Conservation (phyloP, 2,329 filamentous ascomycete genomes). For the Celoporthe dispersa region DNA sequence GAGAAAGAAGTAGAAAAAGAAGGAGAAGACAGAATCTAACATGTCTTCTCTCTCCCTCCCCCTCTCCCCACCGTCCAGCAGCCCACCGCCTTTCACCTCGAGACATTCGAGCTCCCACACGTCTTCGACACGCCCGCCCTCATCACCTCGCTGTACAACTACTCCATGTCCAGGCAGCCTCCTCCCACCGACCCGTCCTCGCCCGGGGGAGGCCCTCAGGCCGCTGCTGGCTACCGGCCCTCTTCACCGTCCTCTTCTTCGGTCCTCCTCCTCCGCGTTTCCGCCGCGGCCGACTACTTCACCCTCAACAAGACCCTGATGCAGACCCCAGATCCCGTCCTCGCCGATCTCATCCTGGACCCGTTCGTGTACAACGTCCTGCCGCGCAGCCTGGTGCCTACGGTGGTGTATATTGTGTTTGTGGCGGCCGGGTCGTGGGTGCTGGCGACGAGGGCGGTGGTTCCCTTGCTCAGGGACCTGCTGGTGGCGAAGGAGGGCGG, state of each 20-base stretch:
- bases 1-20: not conserved
- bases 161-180: conserved; percentile 57
- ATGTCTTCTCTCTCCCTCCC: conserved; percentile 22
- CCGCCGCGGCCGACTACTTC: conserved; percentile 83
- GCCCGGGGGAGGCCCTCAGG: not conserved
- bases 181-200: conserved; percentile 22
- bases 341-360: conserved; percentile 83
- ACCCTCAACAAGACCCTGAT: conserved; percentile 76
- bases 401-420: conserved; percentile 67
- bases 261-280: conserved; percentile 73
- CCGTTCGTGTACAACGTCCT: conserved; percentile 81
- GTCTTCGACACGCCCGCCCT: conserved; percentile 68
- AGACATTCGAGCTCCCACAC: conserved; percentile 63
- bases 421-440: conserved; percentile 59
- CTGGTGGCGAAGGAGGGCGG: conserved; percentile 16
- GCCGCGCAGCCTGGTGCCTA: conserved; percentile 76
- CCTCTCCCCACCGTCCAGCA: conserved; percentile 58
- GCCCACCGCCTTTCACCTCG: conserved; percentile 79
- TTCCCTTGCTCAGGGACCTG: conserved; percentile 37
- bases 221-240: not conserved
- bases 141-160: conserved; percentile 66
- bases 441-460: conserved; percentile 44
- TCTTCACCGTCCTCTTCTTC: conserved; percentile 43
- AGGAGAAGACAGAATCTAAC: not conserved
- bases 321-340: conserved; percentile 72